A percentile compares a stretch with the other conserved stretches of the same genome.
These are phyloP conservation scores for Canna indica DNA, from an alignment of 176 grass and related monocot species.

Conservation along the genomic window DNA sequence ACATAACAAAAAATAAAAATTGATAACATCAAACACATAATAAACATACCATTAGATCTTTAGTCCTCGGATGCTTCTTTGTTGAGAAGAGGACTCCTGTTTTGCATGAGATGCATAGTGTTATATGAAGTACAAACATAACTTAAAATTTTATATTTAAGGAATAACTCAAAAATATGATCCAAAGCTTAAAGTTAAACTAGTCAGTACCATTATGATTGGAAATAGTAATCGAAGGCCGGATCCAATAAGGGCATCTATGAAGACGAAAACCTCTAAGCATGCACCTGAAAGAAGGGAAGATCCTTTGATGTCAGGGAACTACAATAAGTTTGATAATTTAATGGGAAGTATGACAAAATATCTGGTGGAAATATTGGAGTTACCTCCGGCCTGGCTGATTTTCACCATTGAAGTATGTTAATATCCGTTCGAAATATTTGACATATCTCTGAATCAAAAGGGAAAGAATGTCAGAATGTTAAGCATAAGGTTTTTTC, in stretches of 20 bases:
- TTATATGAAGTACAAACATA: neutral
- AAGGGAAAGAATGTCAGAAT: conserved; percentile 27
- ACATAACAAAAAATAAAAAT: no score
- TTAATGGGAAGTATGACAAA: conserved; percentile 17
- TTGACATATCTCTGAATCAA: conserved; percentile 89
- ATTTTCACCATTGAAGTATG: conserved; percentile 90
- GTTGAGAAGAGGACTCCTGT: conserved; percentile 83
- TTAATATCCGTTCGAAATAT: conserved; percentile 89
- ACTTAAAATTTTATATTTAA: no score
- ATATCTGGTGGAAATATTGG: neutral
- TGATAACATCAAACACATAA: no score
- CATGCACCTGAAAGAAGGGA: conserved; percentile 66
- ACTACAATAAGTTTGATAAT: conserved; percentile 16
- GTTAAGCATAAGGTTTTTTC: neutral
- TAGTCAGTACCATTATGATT: conserved; percentile 65
- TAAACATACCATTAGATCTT: conserved; percentile 69
- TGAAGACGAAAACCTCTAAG: conserved; percentile 98
- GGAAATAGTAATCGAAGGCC: conserved; percentile 82
- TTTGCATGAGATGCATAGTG: neutral
- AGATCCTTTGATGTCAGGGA: conserved; percentile 4
- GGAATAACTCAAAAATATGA: neutral
- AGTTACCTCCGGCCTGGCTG: conserved; percentile 71
- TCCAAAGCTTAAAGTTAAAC: neutral
- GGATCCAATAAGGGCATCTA: conserved; percentile 97
- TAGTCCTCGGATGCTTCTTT: conserved; percentile 98